Evolutionary conservation across 2,329 filamentous ascomycete genomes (phyloP).

Genomic region (Alternaria metachromatica): DNA sequence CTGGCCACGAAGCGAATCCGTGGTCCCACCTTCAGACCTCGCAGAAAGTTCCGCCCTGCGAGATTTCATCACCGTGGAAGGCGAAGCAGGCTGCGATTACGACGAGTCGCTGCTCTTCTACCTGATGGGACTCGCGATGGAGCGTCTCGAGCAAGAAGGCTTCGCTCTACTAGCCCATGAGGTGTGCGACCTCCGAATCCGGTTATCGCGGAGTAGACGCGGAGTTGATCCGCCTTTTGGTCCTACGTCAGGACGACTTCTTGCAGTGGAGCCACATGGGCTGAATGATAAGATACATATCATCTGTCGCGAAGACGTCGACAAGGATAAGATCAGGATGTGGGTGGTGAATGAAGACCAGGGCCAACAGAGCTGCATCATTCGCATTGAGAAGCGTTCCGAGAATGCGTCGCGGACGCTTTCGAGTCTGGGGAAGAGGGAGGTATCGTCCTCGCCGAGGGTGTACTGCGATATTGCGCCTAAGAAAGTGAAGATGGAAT

Average conservation of each 20-base stretch:
- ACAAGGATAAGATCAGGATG: neutral
- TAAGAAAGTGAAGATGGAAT: neutral
- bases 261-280: neutral
- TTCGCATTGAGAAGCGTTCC: neutral
- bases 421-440: neutral
- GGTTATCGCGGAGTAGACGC: neutral
- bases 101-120: neutral
- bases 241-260: neutral
- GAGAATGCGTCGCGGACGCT: neutral
- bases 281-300: neutral
- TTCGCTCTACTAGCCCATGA: neutral
- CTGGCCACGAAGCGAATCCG: neutral
- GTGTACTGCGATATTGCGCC: neutral
- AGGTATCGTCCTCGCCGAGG: neutral
- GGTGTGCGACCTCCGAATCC: neutral
- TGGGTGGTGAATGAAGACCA: neutral
- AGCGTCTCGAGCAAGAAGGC: neutral
- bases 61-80: neutral
- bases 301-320: neutral
- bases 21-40: neutral
- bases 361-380: neutral
- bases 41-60: neutral
- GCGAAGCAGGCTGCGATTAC: neutral
- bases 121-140: neutral
- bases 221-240: neutral